Conservation (phyloP, 2,329 filamentous ascomycete species). For the Exophiala dermatitidis region DNA sequence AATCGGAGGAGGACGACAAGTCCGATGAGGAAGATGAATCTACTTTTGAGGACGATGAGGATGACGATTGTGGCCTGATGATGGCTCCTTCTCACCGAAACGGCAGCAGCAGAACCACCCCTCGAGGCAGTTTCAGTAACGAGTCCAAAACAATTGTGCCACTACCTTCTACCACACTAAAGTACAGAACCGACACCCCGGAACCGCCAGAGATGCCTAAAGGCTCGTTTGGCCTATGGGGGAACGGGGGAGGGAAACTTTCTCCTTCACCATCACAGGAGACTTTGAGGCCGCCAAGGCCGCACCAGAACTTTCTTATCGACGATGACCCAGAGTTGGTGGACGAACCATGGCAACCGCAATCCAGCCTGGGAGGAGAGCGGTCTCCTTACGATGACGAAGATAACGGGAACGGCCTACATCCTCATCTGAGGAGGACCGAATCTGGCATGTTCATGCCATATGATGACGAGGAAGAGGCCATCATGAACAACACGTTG, state of each 20-base stretch:
- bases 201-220: slow-evolving; percentile 44
- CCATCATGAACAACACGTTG: slow-evolving; percentile 53
- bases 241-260: slow-evolving; percentile 36
- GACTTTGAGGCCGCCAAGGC: slow-evolving; percentile 64
- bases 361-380: slow-evolving; percentile 14
- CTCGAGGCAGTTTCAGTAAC: slow-evolving; percentile 47
- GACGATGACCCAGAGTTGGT: slow-evolving; percentile 52
- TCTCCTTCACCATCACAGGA: slow-evolving; percentile 77
- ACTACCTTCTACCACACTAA: slow-evolving; percentile 78
- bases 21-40: slow-evolving; percentile 47
- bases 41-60: slow-evolving; percentile 43
- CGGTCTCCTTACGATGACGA: slow-evolving; percentile 30
- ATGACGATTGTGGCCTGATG: slow-evolving; percentile 70
- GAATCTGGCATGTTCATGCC: slow-evolving; percentile 89
- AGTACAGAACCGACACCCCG: slow-evolving; percentile 70
- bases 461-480: slow-evolving; percentile 57
- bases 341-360: slow-evolving; percentile 42
- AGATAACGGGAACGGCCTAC: slow-evolving; percentile 49
- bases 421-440: slow-evolving; percentile 64
- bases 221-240: slow-evolving; percentile 36
- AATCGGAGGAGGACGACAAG: slow-evolving; percentile 71
- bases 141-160: slow-evolving; percentile 84
- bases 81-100: slow-evolving; percentile 62
- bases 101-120: slow-evolving; percentile 47
- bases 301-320: slow-evolving; percentile 59